These are phyloP conservation scores for Jackrogersella minutella DNA, from an alignment of 495 filamentous ascomycete species.

Conservation along the genomic window DNA sequence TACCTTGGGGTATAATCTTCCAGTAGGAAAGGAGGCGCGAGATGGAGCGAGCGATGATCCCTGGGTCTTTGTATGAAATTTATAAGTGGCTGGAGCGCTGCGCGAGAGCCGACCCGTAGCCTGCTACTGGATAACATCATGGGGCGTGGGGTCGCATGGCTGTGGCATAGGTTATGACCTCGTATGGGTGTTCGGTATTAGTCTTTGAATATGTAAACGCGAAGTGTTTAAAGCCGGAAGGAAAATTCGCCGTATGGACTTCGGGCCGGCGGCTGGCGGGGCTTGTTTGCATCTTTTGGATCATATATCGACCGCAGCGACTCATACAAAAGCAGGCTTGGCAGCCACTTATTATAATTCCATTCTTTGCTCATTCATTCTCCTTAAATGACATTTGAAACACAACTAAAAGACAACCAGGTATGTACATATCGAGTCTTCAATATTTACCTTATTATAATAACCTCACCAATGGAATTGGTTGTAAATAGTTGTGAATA, in stretches of 20 bases:
- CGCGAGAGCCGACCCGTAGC: slow-evolving; percentile 10
- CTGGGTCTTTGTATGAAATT: not conserved
- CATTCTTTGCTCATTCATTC: not conserved
- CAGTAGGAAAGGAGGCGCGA: slow-evolving; percentile 78
- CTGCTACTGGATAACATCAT: slow-evolving; percentile 42
- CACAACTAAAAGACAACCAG: no score
- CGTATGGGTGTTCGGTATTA: not conserved
- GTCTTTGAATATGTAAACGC: not conserved
- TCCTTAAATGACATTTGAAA: no score
- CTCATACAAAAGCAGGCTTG: slow-evolving; percentile 27
- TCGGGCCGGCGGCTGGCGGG: slow-evolving; percentile 28
- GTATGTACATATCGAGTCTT: no score
- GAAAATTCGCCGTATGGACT: slow-evolving; percentile 19
- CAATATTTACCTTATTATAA: no score
- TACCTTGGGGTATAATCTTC: slow-evolving; percentile 77
- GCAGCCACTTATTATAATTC: not conserved
- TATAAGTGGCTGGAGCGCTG: not conserved
- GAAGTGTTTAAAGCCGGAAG: slow-evolving; percentile 9
- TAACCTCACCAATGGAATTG: no score
- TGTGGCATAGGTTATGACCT: not conserved
- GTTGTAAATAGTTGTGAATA: not conserved
- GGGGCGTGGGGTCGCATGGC: slow-evolving; percentile 14
- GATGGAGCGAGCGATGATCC: slow-evolving; percentile 58
- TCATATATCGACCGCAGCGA: not conserved
- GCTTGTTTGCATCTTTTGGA: slow-evolving; percentile 16